These are phyloP conservation scores for Nicotiana obtusifolia DNA, from an alignment of 257 asterid genomes.

Conservation along the genomic window DNA sequence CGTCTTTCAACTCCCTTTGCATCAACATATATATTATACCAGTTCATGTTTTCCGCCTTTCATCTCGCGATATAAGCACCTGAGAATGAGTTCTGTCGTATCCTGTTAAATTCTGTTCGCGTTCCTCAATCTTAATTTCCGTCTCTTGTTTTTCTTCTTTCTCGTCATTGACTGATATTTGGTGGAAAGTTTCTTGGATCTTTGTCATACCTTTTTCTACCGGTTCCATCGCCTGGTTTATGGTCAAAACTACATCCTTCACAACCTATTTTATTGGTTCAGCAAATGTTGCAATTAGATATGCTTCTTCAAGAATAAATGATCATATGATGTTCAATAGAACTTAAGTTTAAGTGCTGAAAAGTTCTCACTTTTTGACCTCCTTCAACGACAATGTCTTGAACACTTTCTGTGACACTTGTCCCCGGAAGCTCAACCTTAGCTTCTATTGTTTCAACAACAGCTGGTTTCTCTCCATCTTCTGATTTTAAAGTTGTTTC, in stretches of 20 bases:
- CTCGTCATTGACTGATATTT: constrained; percentile 35
- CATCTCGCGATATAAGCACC: constrained; percentile 12
- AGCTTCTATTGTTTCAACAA: constrained; percentile 55
- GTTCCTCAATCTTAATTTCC: constrained; percentile 48
- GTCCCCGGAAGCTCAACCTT: constrained; percentile 77
- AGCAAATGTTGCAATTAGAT: background rate
- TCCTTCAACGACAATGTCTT: constrained; percentile 90
- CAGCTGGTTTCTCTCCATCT: constrained; percentile 47
- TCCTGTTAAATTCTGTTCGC: constrained; percentile 23
- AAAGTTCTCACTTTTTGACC: constrained; percentile 66
- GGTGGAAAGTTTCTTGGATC: constrained; percentile 84
- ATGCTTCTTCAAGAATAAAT: background rate
- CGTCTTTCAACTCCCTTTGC: background rate
- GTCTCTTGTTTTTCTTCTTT: constrained; percentile 34
- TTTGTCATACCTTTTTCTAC: constrained; percentile 88
- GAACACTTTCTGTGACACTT: constrained; percentile 83
- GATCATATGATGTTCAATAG: background rate
- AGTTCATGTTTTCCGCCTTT: background rate
- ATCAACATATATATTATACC: background rate
- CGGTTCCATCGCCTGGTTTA: constrained; percentile 90
- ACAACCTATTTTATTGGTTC: constrained; percentile 47
- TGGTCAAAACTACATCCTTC: constrained; percentile 83
- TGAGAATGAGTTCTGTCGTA: constrained; percentile 18
- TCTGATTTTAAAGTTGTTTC: constrained; percentile 41
- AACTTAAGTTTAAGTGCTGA: background rate